Evolutionary conservation across 1,284 basidiomycete species (phyloP), one percentile per base, ranked within the genome.

Genomic region (Austroboletus niveus): DNA sequence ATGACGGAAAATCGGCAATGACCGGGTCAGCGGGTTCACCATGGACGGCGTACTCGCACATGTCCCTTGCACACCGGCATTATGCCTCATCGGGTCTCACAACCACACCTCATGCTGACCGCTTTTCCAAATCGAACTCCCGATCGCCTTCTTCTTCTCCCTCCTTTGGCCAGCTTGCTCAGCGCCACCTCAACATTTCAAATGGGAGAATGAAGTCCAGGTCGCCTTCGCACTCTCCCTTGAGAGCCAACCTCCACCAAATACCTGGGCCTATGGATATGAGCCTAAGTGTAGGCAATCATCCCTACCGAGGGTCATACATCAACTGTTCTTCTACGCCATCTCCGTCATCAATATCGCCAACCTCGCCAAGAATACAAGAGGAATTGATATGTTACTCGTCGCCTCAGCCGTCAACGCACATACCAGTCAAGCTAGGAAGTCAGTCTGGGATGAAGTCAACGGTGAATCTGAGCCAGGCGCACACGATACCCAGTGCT

Each of bases 61-160:
- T 50, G 32, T 47, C 55, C 22, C 48, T 60, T 47, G 43, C 62
- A 29, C 66, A 65, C 34, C 51, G 57, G 34, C 76, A 24, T 24
- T 24, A 76, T 61, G 70, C 73, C 17, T 63, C 71, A 40, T 75
- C 75, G 7, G 72, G 60, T 44, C 63, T 72, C 9, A 76, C 76
- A 0, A 68, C 75, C 39, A 70, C 69, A 34, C 57, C 70, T n/a
- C 41, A 61, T 55, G 51, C 62, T 31, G 64, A 66, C 47, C 66
- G 53, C 29, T 64, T 60, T 55, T 65, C 35, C 49, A 64, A 51
- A 47, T 56, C 63, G 45, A 54, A 53, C 20, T 49, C 52, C 34
- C 53, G 48, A 15, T 43, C 53, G 1, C 45, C 62, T 5, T 53
- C 51, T 5, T 53, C 51, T 8, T 49, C 58, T n/a, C 49, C 62